Evolutionary conservation across 2,329 filamentous ascomycete genomes (phyloP), one percentile per base, ranked within the genome.

Genomic region (Scytalidium lignicola): DNA sequence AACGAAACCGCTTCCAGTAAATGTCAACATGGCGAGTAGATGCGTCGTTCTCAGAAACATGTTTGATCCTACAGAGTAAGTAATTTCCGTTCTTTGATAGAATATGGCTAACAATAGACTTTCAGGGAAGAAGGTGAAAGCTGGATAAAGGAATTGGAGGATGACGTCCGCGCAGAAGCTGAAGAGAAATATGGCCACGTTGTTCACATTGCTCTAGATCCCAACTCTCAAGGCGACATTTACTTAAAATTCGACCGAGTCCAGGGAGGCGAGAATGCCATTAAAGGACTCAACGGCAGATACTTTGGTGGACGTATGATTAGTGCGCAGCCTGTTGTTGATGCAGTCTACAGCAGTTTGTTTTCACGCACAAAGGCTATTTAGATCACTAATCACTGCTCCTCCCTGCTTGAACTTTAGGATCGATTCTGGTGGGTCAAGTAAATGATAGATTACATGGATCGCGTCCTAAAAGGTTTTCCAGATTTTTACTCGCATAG

Each of bases 211-310:
- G 82, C 90, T 61, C 80, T 96, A 71, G 92, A 97, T 75, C 83
- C 88, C 58, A 95, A 95, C 73, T 93, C 90, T 43, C 83, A 88
- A 69, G 93, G 93, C 71, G 93, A 99, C 67, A 92, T 99, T 62
- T 99, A 96, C 71, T 84, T 99, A 69, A 99, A 99, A 71, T 99
- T 99, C 74, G 90, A 96, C 71, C 87, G 90, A 64, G 88, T 97
- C 55, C 83, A 91, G 68, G 92, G 92, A 61, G 92, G 92, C 67
- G 90, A 96, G 72, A 97, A 96, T 67, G 93, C 93, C 62, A 95
- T 97, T 73, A 95, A 95, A 69, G 93, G 93, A 65, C 82, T 99
- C 55, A 97, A 99, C 70, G 93, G 93, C 65, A 86, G 93, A 66
- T 96, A 88, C 71, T 99, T 99, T 71, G 93, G 90, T 65, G 89